Evolutionary conservation across 2,329 filamentous ascomycete genomes (phyloP).

Genomic region (Pseudopyrenochaeta lycopersici): DNA sequence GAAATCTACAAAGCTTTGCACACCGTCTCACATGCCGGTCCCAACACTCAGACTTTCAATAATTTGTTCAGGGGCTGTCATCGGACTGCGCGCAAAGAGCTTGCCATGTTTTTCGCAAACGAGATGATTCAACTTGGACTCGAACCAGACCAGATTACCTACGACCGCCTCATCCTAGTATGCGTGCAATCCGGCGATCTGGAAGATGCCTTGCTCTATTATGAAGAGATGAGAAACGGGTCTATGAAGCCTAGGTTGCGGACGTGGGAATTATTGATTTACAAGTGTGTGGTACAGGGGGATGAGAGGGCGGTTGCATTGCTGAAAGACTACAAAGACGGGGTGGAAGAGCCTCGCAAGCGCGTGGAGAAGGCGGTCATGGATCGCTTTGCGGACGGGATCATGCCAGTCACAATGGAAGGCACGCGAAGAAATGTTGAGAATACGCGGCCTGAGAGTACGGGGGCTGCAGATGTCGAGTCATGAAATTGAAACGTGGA

Average conservation of each 20-base stretch:
- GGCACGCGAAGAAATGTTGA: not conserved
- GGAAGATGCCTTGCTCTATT: constrained; percentile 59
- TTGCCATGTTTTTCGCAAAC: constrained; percentile 68
- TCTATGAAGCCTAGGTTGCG: constrained; percentile 20
- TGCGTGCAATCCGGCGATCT: constrained; percentile 56
- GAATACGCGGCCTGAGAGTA: not conserved
- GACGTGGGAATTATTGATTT: constrained; percentile 29
- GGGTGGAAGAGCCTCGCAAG: constrained; percentile 17
- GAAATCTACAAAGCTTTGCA: constrained; percentile 70
- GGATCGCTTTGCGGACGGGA: constrained; percentile 21
- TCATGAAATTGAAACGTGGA: not conserved
- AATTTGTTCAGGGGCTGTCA: constrained; percentile 63
- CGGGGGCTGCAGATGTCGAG: constrained; percentile 5
- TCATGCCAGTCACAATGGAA: not conserved
- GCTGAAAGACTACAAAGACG: constrained; percentile 24
- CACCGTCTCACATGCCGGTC: constrained; percentile 56
- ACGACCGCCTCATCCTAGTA: constrained; percentile 68
- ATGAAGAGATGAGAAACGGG: constrained; percentile 58
- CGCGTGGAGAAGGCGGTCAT: constrained; percentile 20
- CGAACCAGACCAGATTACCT: constrained; percentile 65
- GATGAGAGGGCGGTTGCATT: constrained; percentile 30
- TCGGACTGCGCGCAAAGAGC: constrained; percentile 55
- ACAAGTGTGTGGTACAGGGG: constrained; percentile 9
- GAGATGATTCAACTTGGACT: constrained; percentile 68
- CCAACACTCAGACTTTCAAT: constrained; percentile 68